Base-by-base conservation (phyloP, 2,329 filamentous ascomycete genomes). In the Chaetomium globosum region DNA sequence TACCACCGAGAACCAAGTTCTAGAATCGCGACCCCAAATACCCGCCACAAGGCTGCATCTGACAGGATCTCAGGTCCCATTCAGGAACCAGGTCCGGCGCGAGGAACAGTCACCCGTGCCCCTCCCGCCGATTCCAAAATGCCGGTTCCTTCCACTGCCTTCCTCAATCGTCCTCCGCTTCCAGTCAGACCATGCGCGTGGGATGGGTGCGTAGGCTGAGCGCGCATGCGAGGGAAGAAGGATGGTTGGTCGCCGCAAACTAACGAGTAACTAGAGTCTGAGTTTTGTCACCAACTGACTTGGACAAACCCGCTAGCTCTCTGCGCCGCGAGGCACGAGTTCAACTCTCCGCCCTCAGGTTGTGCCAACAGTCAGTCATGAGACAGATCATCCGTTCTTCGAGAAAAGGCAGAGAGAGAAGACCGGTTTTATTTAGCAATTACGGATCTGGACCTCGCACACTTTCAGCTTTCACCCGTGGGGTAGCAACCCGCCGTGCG, bases 281-380 rank as follows among this genome's bases (percentile, higher is more conserved):
- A n/a, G 46, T 9, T 52, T 3, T 23, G 8, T 52, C 21, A 6
- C 49, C 49, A 52, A 52, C 49, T 28, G 49, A n/a, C 39, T 43
- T 43, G 4, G 2, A 19, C 16, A 43, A 39, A 19, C 39, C 39
- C 39, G 16, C 52, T 13, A 33, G 30, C 19, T 21, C 30, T 52
- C 55, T 57, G 39, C n/a, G 55, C 55, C 55, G 55, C 16, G 33
- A 46, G 23, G 55, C 55, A 43, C 55, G 55, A 57, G 55, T n/a
- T 57, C 33, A 39, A 39, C 31, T 39, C 30, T 30, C 28, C 31
- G 19, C 31, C 31, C 31, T 5, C 21, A 26, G 33, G n/a, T 33
- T 13, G n/a, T 16, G n/a, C 30, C 53, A 56, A 56, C 53, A 39
- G 13, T 26, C 10, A 31, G 13, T 19, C 13, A 28, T 16, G 51